Evolutionary conservation across 169 alveolate species (phyloP).

Genomic region (Plasmodium gallinaceum): DNA sequence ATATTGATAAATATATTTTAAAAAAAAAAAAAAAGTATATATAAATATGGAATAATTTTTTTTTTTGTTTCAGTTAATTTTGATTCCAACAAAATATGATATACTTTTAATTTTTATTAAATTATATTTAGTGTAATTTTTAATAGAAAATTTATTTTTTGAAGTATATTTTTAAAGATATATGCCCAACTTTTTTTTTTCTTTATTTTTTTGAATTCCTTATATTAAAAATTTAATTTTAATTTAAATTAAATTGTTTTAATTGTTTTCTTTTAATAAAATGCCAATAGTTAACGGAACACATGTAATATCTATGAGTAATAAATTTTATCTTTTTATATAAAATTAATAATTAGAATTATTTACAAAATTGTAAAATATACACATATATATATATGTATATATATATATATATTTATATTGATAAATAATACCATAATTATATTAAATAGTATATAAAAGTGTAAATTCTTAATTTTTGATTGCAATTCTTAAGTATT

Average conservation of each 20-base stretch:
- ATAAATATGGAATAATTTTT: too few relatives aligned
- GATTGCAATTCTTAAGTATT: background rate
- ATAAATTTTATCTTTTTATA: slow-evolving; percentile 10
- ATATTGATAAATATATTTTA: too few relatives aligned
- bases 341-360: background rate
- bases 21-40: too few relatives aligned
- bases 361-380: background rate
- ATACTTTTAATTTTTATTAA: too few relatives aligned
- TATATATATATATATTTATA: background rate
- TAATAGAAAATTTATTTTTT: too few relatives aligned
- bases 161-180: too few relatives aligned
- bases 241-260: slow-evolving; percentile 37
- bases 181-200: slow-evolving; percentile 3
- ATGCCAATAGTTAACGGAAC: slow-evolving; percentile 73
- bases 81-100: too few relatives aligned
- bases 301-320: slow-evolving; percentile 73
- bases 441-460: background rate
- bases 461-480: background rate
- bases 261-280: background rate
- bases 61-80: too few relatives aligned
- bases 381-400: too few relatives aligned
- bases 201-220: slow-evolving; percentile 20
- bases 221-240: slow-evolving; percentile 46
- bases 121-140: too few relatives aligned
- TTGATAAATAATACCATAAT: background rate